Conservation (phyloP, 1,139 yeast genomes). For the Yamadazyma taylorii region DNA sequence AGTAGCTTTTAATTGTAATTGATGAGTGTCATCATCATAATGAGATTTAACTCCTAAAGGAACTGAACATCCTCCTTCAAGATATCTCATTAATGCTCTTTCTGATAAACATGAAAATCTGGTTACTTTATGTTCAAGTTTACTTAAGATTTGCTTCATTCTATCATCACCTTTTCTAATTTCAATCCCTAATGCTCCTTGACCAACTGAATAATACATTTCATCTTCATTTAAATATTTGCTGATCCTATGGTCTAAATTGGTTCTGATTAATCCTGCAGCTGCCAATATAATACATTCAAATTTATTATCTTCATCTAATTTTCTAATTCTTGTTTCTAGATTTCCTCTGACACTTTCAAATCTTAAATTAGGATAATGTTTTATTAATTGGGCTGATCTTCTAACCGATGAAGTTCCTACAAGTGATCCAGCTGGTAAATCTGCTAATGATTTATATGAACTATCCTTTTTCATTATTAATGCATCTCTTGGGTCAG, state of each 20-base stretch:
- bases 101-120: constrained; percentile 87
- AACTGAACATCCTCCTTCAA: constrained; percentile 98
- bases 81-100: constrained; percentile 77
- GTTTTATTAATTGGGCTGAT: constrained; percentile 61
- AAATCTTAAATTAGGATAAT: constrained; percentile 42
- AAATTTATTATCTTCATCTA: constrained; percentile 69
- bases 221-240: constrained; percentile 70
- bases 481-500: constrained; percentile 92
- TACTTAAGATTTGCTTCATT: constrained; percentile 56
- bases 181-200: constrained; percentile 94
- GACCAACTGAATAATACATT: constrained; percentile 97
- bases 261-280: constrained; percentile 82
- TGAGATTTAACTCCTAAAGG: constrained; percentile 88
- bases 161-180: constrained; percentile 68
- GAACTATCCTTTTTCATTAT: constrained; percentile 70
- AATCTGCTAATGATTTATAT: constrained; percentile 62
- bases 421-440: constrained; percentile 83
- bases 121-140: constrained; percentile 66
- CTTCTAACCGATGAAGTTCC: constrained; percentile 95
- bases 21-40: constrained; percentile 45
- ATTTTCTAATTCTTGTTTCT: constrained; percentile 75
- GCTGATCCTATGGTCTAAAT: constrained; percentile 70
- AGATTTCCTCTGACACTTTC: constrained; percentile 89
- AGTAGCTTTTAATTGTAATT: constrained; percentile 60
- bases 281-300: constrained; percentile 85